Evolutionary conservation across 2,329 filamentous ascomycete species (phyloP).

Genomic region (Aphanocladium album): DNA sequence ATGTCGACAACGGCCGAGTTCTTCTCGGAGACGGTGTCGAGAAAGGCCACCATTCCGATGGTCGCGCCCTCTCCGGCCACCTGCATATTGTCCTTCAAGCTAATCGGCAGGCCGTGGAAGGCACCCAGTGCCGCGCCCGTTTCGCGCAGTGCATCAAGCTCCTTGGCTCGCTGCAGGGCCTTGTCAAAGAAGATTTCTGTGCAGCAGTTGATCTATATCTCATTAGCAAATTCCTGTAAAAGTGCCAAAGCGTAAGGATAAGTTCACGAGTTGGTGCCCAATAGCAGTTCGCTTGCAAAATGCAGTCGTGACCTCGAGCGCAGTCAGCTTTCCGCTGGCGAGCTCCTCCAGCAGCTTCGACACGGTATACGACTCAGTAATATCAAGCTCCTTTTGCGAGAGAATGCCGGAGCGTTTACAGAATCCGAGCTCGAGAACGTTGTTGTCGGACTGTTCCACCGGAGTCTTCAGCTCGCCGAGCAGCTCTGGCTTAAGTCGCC

Average conservation of each 20-base stretch:
- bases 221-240: background rate
- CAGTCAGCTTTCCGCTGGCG: constrained; percentile 25
- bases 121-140: constrained; percentile 15
- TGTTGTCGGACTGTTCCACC: constrained; percentile 12
- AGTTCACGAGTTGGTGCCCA: constrained; percentile 25
- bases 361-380: constrained; percentile 39
- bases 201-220: constrained; percentile 26
- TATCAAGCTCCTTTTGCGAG: constrained; percentile 34
- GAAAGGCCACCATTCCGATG: constrained; percentile 22
- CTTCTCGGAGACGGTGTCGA: constrained; percentile 17
- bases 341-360: constrained; percentile 32
- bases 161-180: constrained; percentile 17
- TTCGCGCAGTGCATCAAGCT: constrained; percentile 16
- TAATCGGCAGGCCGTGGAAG: constrained; percentile 21
- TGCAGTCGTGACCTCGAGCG: constrained; percentile 31
- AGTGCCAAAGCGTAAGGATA: background rate
- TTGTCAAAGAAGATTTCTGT: constrained; percentile 43
- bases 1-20: constrained; percentile 23
- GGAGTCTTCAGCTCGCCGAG: constrained; percentile 4
- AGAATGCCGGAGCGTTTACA: constrained; percentile 31
- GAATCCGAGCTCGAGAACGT: constrained; percentile 16
- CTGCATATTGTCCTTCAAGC: constrained; percentile 23
- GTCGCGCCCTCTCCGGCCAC: constrained; percentile 22
- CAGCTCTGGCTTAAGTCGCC: constrained; percentile 12
- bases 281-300: constrained; percentile 26